Evolutionary conservation across 768 basidiomycete genomes (phyloP).

Genomic region (Termitomyces bulborhizus): DNA sequence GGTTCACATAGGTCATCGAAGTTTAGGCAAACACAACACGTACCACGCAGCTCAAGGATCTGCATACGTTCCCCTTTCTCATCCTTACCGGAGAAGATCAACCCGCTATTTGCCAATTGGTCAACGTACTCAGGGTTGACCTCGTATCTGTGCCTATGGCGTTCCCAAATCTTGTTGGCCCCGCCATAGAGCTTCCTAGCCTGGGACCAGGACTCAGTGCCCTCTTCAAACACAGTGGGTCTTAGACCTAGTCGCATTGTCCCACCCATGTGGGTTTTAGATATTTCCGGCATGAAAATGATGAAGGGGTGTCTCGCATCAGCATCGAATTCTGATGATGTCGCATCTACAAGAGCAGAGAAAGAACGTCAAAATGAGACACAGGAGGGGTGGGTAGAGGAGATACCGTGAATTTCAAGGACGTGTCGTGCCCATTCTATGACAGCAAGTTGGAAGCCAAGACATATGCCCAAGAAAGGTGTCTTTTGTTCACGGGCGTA

Average conservation of each 20-base stretch:
- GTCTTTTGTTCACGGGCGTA: constrained; percentile 94
- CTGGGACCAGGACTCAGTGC: constrained; percentile 65
- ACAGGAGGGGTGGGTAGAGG: not conserved
- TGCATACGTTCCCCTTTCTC: constrained; percentile 98
- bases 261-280: constrained; percentile 95
- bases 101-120: constrained; percentile 58
- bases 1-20: not conserved
- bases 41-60: constrained; percentile 80
- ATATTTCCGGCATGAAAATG: constrained; percentile 99
- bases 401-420: constrained; percentile 56
- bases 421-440: constrained; percentile 92
- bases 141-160: constrained; percentile 93
- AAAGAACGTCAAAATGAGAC: constrained; percentile 5
- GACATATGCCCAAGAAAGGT: constrained; percentile 94
- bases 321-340: constrained; percentile 75
- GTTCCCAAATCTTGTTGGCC: constrained; percentile 82
- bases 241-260: constrained; percentile 99
- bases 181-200: constrained; percentile 80
- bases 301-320: constrained; percentile 65
- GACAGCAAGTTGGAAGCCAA: constrained; percentile 96
- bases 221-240: constrained; percentile 84
- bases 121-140: constrained; percentile 88
- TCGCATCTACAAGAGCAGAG: constrained; percentile 52
- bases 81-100: constrained; percentile 75
- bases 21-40: constrained; percentile 19